A percentile compares a stretch with the other conserved stretches of the same genome.
phyloP scores from a whole-genome alignment of 176 grass and related monocot species.

The Leersia perrieri region DNA sequence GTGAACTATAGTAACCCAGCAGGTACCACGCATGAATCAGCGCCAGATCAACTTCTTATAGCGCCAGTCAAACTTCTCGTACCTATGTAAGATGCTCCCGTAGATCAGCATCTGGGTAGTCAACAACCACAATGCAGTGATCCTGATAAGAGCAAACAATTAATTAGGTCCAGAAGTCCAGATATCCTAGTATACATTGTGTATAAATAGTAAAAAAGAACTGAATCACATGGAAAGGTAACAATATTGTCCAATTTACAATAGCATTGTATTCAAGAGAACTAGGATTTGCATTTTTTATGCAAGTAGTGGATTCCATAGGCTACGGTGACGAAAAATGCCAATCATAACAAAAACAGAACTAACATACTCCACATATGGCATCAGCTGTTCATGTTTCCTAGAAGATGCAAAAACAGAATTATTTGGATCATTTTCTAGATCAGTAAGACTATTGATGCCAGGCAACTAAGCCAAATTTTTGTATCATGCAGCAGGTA shows the following conservation, averaged over 20 bases:
- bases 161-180: not conserved
- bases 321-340: not conserved
- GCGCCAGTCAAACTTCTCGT: conserved; percentile 42
- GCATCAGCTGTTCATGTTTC: not conserved
- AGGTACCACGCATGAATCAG: conserved; percentile 30
- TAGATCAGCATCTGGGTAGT: conserved; percentile 27
- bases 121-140: conserved; percentile 1
- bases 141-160: conserved; percentile 36
- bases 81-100: conserved; percentile 26
- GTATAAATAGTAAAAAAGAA: not conserved
- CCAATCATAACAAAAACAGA: not conserved
- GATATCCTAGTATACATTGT: not conserved
- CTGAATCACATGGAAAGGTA: not conserved
- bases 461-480: conserved; percentile 1
- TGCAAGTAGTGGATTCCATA: not conserved
- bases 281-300: not conserved
- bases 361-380: conserved; percentile 12
- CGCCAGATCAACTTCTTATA: conserved; percentile 15
- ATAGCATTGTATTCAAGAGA: not conserved
- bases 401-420: not conserved
- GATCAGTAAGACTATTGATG: not conserved
- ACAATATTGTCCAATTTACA: conserved; percentile 1
- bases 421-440: not conserved
- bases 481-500: not conserved
- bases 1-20: conserved; percentile 29